A percentile compares a stretch with the other conserved stretches of the same genome.
phyloP scores from a whole-genome alignment of 306 rosid species.

The Canavalia gladiata region DNA sequence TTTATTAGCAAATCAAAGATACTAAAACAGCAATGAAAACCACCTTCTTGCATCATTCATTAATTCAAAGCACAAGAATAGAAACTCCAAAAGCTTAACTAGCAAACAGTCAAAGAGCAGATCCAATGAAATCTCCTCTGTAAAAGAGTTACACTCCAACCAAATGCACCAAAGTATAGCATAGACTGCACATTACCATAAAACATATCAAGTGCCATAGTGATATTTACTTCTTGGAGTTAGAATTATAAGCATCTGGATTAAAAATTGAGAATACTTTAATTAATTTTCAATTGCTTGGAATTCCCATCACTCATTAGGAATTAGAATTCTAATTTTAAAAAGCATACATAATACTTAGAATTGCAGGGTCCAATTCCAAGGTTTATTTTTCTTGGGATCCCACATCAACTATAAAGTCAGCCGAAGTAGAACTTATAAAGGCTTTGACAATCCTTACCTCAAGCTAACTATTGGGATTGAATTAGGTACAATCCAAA shows the following conservation, averaged over 20 bases:
- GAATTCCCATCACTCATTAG: background rate
- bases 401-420: no score
- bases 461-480: no score
- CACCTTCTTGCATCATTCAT: slow-evolving; percentile 21
- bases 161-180: slow-evolving; percentile 7
- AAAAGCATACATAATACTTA: slow-evolving; percentile 7
- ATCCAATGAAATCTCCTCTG: background rate
- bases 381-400: background rate
- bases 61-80: slow-evolving; percentile 5
- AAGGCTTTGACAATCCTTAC: no score
- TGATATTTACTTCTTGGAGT: background rate
- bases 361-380: slow-evolving; percentile 14
- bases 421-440: no score
- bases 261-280: background rate
- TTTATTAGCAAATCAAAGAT: background rate
- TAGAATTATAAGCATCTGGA: background rate
- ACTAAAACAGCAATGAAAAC: slow-evolving; percentile 35
- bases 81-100: background rate
- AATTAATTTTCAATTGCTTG: background rate
- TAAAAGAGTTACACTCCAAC: slow-evolving; percentile 2
- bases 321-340: slow-evolving; percentile 9
- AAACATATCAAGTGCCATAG: background rate
- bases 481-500: no score
- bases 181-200: background rate
- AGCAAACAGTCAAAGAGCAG: background rate